Conservation (phyloP, 306 rosid species). For the Quercus variabilis region DNA sequence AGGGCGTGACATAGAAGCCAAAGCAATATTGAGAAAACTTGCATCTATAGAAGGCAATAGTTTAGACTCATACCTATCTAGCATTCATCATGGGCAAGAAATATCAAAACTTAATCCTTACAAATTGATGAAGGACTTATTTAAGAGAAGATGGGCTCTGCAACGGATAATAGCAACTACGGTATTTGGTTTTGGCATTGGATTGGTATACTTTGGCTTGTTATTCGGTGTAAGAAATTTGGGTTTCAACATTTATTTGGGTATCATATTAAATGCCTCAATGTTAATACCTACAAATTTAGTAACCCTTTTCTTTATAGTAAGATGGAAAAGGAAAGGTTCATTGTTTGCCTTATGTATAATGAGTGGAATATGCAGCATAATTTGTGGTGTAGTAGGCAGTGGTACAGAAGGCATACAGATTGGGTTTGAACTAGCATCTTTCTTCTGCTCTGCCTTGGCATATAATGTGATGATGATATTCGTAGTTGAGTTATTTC, state of each 20-base stretch:
- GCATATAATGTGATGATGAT: constrained; percentile 29
- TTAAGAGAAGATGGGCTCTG: neutral
- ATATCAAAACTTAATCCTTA: no score
- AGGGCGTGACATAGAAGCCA: neutral
- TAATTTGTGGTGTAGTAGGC: constrained; percentile 4
- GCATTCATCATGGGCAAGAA: neutral
- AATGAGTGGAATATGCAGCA: constrained; percentile 22
- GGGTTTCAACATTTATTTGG: constrained; percentile 31
- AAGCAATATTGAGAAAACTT: neutral
- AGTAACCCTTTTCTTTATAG: constrained; percentile 11
- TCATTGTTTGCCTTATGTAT: constrained; percentile 10
- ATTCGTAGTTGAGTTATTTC: constrained; percentile 40
- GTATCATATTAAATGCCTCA: constrained; percentile 27
- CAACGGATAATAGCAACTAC: constrained; percentile 2
- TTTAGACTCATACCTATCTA: neutral
- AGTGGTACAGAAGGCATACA: neutral
- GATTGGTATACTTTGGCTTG: constrained; percentile 43
- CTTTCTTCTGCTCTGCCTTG: constrained; percentile 24
- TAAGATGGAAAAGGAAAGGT: neutral
- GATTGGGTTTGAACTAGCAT: constrained; percentile 22
- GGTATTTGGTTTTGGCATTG: constrained; percentile 25
- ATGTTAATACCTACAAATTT: constrained; percentile 32
- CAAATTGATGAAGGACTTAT: no score
- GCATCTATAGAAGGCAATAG: neutral
- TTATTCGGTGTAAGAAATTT: constrained; percentile 35